A percentile compares a stretch with the other conserved stretches of the same genome.
phyloP scores from a whole-genome alignment of 106 monocot genomes.

The Dendrobium nobile region DNA sequence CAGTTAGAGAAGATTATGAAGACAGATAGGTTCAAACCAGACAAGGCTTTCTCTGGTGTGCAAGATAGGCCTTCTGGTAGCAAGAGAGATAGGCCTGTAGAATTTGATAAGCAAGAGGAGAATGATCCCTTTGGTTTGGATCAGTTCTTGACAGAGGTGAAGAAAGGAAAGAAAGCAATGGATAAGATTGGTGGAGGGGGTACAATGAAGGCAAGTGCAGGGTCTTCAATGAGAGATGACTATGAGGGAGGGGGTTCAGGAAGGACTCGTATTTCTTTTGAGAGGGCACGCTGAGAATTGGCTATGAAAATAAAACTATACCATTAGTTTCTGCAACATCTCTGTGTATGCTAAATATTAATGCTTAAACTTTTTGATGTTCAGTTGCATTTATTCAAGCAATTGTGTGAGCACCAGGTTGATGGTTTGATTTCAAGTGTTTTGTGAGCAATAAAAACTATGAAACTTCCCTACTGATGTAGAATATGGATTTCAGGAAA shows the following conservation, averaged over 20 bases:
- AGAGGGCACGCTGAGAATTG: constrained; percentile 29
- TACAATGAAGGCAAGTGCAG: constrained; percentile 93
- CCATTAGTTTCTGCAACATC: not conserved
- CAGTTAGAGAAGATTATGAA: constrained; percentile 89
- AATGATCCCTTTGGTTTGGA: constrained; percentile 91
- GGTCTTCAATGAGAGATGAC: constrained; percentile 88
- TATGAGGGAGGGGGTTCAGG: constrained; percentile 85
- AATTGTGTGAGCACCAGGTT: not conserved
- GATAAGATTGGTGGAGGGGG: constrained; percentile 96
- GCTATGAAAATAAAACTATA: not conserved
- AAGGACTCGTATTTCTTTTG: constrained; percentile 77
- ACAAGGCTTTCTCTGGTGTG: constrained; percentile 79
- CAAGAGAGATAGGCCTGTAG: constrained; percentile 83
- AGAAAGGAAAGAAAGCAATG: constrained; percentile 95
- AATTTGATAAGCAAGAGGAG: constrained; percentile 93
- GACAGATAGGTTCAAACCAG: constrained; percentile 91
- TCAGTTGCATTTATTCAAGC: not conserved
- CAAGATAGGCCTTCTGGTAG: constrained; percentile 58
- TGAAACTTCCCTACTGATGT: not conserved
- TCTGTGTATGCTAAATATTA: not conserved
- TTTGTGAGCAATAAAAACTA: not conserved
- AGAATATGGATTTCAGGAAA: not conserved
- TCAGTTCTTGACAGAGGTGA: constrained; percentile 97
- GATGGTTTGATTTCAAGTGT: not conserved
- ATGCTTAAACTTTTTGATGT: not conserved